A percentile compares a stretch with the other conserved stretches of the same genome.
These are phyloP conservation scores for Jatropha multifida DNA, from an alignment of 441 rosid genomes.

Conservation along the genomic window DNA sequence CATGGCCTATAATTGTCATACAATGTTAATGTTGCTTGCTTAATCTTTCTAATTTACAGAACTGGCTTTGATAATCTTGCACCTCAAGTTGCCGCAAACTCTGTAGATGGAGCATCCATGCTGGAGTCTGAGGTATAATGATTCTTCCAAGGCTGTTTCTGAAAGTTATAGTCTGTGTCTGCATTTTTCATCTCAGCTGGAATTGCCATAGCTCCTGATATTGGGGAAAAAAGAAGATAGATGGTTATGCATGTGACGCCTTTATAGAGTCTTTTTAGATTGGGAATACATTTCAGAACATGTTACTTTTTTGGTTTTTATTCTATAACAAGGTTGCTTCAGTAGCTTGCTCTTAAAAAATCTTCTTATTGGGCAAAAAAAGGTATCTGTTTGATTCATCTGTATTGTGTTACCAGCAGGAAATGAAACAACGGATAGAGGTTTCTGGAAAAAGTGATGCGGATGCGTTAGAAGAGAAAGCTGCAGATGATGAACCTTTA, in stretches of 20 bases:
- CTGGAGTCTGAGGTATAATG: constrained; percentile 61
- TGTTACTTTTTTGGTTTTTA: neutral
- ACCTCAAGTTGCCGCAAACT: constrained; percentile 43
- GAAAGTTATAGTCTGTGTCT: constrained; percentile 5
- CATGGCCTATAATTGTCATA: neutral
- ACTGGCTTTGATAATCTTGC: constrained; percentile 37
- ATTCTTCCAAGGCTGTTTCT: constrained; percentile 12
- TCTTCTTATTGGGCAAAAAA: too few relatives aligned
- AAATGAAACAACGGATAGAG: constrained; percentile 51
- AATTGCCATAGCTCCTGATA: neutral
- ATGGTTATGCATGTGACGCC: neutral
- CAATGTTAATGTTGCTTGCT: constrained; percentile 14
- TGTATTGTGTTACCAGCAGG: constrained; percentile 42
- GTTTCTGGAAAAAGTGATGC: constrained; percentile 53
- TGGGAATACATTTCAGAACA: neutral
- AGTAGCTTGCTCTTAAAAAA: neutral
- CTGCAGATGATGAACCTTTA: constrained; percentile 71
- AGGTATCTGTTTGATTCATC: neutral
- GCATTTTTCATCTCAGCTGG: neutral
- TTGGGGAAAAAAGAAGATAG: neutral
- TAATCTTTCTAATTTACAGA: constrained; percentile 37
- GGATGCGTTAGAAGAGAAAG: constrained; percentile 63
- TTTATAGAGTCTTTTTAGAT: neutral
- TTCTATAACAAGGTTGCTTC: neutral
- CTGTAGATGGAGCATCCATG: constrained; percentile 46